Percentiles rank a stretch among this genome's conserved stretches.
These are phyloP conservation scores for Rasamsonia emersonii DNA, from an alignment of 2,329 filamentous ascomycete genomes.

Conservation along the genomic window DNA sequence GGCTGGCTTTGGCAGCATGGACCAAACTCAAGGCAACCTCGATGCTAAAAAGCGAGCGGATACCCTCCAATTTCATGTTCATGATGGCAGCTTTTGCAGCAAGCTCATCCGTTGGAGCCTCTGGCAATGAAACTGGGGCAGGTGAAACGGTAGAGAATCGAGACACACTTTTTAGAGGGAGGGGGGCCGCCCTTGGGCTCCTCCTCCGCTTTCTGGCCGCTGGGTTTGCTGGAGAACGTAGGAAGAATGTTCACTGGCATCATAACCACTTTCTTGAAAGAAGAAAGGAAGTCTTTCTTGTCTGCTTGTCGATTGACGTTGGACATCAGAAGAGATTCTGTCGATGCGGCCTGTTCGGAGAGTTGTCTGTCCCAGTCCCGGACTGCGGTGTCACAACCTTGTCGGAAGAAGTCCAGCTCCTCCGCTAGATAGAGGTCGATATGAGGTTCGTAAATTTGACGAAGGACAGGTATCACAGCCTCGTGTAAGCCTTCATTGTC, in stretches of 20 bases:
- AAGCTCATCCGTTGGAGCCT: slow-evolving; percentile 80
- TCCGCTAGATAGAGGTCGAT: slow-evolving; percentile 89
- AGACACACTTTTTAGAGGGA: slow-evolving; percentile 17
- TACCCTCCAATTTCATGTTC: slow-evolving; percentile 88
- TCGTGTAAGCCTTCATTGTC: slow-evolving; percentile 53
- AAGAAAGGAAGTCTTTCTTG: slow-evolving; percentile 91
- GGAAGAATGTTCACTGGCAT: slow-evolving; percentile 83
- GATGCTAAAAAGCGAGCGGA: slow-evolving; percentile 90
- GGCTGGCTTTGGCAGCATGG: slow-evolving; percentile 75
- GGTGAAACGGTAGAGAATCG: slow-evolving; percentile 32
- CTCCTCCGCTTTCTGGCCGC: slow-evolving; percentile 22
- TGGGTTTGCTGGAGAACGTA: slow-evolving; percentile 55
- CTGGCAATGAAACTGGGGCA: slow-evolving; percentile 36
- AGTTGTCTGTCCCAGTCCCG: slow-evolving; percentile 83
- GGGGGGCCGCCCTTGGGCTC: slow-evolving; percentile 11
- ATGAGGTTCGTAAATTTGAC: slow-evolving; percentile 78
- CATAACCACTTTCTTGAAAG: slow-evolving; percentile 98
- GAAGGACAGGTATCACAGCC: slow-evolving; percentile 58
- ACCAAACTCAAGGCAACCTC: slow-evolving; percentile 87
- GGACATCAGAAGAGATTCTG: slow-evolving; percentile 92
- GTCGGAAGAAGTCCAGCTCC: slow-evolving; percentile 78
- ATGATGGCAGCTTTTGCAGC: slow-evolving; percentile 97
- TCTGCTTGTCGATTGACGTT: slow-evolving; percentile 90
- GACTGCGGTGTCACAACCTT: slow-evolving; percentile 67
- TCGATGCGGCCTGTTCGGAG: slow-evolving; percentile 78